Conservation (phyloP, 192 early-diverging fungal genomes). For the Dimargaris cristalligena region DNA sequence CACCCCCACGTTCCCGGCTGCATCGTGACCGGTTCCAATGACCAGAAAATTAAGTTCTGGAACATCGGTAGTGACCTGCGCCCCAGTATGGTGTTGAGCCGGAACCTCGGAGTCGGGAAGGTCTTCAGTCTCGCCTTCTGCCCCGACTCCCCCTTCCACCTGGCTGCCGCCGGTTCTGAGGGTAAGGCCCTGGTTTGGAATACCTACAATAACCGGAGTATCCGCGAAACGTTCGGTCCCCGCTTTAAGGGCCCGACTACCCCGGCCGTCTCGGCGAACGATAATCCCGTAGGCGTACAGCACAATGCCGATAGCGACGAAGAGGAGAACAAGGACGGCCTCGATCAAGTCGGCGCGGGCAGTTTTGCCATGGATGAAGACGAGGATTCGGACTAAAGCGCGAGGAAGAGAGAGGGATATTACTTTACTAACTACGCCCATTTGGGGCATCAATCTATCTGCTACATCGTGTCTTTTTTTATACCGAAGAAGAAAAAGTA, state of each 20-base stretch:
- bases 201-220: constrained; percentile 67
- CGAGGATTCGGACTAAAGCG: constrained; percentile 23
- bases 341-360: background rate
- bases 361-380: constrained; percentile 13
- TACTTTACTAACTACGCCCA: too few relatives aligned
- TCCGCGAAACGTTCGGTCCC: constrained; percentile 47
- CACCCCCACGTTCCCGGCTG: constrained; percentile 59
- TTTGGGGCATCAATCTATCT: too few relatives aligned
- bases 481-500: too few relatives aligned
- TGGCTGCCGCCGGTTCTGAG: constrained; percentile 74
- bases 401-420: too few relatives aligned
- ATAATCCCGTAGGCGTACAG: constrained; percentile 17
- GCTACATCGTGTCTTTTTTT: too few relatives aligned
- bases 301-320: constrained; percentile 19
- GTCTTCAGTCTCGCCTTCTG: constrained; percentile 80
- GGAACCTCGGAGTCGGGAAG: constrained; percentile 66
- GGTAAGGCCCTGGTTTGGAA: constrained; percentile 92
- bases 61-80: constrained; percentile 46
- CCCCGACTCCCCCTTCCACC: constrained; percentile 76
- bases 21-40: constrained; percentile 80
- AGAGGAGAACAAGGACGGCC: constrained; percentile 11
- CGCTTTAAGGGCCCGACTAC: constrained; percentile 10
- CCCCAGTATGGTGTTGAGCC: constrained; percentile 70
- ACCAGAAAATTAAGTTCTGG: constrained; percentile 92
- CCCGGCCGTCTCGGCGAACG: constrained; percentile 12